Conservation (phyloP, 2,329 filamentous ascomycete species). For the Lizonia empirigonia region DNA sequence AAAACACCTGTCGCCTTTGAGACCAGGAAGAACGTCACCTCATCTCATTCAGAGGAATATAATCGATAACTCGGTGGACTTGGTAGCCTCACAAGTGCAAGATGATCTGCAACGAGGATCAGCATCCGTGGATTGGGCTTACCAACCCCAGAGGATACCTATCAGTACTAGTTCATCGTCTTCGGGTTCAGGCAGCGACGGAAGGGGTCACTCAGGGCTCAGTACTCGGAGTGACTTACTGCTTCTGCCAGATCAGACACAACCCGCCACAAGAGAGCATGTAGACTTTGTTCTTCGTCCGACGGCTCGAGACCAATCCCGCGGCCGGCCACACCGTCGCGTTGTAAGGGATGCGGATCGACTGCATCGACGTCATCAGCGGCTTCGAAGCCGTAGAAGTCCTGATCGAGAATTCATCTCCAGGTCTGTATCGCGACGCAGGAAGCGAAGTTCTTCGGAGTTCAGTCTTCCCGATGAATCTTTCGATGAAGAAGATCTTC, state of each 20-base stretch:
- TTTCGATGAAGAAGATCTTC: slow-evolving; percentile 26
- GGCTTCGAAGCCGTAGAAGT: slow-evolving; percentile 5
- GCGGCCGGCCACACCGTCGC: slow-evolving; percentile 29
- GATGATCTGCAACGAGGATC: slow-evolving; percentile 20
- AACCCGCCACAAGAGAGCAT: slow-evolving; percentile 33
- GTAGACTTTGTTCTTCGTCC: slow-evolving; percentile 40
- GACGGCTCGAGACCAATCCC: slow-evolving; percentile 29
- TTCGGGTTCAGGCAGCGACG: slow-evolving; percentile 16
- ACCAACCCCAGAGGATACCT: slow-evolving; percentile 10
- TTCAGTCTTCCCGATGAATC: slow-evolving; percentile 22
- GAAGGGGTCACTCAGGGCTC: slow-evolving; percentile 11
- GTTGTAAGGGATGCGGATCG: slow-evolving; percentile 6
- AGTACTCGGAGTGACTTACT: slow-evolving; percentile 31
- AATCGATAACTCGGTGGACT: background rate
- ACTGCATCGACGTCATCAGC: slow-evolving; percentile 21
- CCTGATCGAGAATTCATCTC: slow-evolving; percentile 11
- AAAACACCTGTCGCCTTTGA: background rate
- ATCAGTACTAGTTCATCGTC: slow-evolving; percentile 12
- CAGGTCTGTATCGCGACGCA: slow-evolving; percentile 7
- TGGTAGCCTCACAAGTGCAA: slow-evolving; percentile 3
- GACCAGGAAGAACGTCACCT: background rate
- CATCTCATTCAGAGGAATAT: background rate
- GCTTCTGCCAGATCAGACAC: slow-evolving; percentile 29
- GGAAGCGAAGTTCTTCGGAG: slow-evolving; percentile 15
- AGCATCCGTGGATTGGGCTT: slow-evolving; percentile 39